Evolutionary conservation across 1,284 basidiomycete species (phyloP), one percentile per base, ranked within the genome.

Genomic region (Ustilago bromivora): DNA sequence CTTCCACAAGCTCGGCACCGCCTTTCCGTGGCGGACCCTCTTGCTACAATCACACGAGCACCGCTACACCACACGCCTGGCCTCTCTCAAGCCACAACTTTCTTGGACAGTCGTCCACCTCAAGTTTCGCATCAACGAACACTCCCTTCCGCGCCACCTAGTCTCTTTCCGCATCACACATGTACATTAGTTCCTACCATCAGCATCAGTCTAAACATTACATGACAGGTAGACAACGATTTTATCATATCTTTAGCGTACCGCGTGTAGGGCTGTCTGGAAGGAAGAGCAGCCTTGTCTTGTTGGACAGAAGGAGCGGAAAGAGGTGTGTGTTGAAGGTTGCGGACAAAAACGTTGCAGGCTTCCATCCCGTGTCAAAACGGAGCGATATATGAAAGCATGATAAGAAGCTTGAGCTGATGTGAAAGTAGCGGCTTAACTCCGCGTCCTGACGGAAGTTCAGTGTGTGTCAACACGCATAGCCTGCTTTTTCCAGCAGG

Each of bases 101-200:
- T 51, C 28, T 11, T n/a, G 11, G 9, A 13, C 10, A 6, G 11
- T 32, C n/a, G 40, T 56, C 54, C 15, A n/a, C n/a, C 35, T 36
- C 12, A 17, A 36, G 9, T 28, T 11, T 41, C 17, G 23, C 23
- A 13, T 5, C 7, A n/a, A 31, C 46, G 46, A 49, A 19, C 13
- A 34, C 32, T 7, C 32, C 5, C n/a, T 19, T 28, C 53, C 34
- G 34, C 53, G 36, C 19, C 34, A 38, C 53, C 49, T 34, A n/a
- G 38, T 3, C 54, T 41, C 36, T 28, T 36, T 40, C 38, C 38
- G 12, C 54, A 56, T 12, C 54, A 38, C 23, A 28, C 36, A 19
- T 56, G 54, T 56, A 56, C 54, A 56, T n/a, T 56, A 56, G 36
- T 56, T 34, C 12, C 36, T 11, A 40, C 7, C 36, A 41, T n/a